A percentile compares a stretch with the other conserved stretches of the same genome.
These are phyloP conservation scores for Hypoxylon fuscum DNA, from an alignment of 495 filamentous ascomycete genomes.

Conservation along the genomic window DNA sequence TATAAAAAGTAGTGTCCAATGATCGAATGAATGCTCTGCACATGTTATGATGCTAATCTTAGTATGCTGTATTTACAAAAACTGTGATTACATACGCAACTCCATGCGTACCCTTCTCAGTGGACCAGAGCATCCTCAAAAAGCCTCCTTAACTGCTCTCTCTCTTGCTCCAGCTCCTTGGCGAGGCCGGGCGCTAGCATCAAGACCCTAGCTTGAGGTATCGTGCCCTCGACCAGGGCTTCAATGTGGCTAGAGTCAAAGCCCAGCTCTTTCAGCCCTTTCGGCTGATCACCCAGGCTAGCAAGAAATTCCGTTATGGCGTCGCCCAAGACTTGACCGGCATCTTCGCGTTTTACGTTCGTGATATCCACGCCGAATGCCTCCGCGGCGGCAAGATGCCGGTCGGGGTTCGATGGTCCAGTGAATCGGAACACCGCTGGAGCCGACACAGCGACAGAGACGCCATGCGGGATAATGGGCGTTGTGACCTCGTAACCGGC, in stretches of 20 bases:
- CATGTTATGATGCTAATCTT: neutral
- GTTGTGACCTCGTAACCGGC: slow-evolving; percentile 76
- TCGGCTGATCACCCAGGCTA: slow-evolving; percentile 87
- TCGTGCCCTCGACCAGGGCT: slow-evolving; percentile 87
- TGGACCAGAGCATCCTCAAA: slow-evolving; percentile 62
- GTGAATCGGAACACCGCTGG: slow-evolving; percentile 96
- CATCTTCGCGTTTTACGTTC: slow-evolving; percentile 84
- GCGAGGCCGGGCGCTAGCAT: slow-evolving; percentile 88
- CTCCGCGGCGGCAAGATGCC: slow-evolving; percentile 89
- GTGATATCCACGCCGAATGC: slow-evolving; percentile 89
- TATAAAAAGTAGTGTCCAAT: no score
- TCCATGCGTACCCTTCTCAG: slow-evolving; percentile 27
- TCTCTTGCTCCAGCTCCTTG: slow-evolving; percentile 71
- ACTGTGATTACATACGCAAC: neutral
- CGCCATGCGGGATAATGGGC: slow-evolving; percentile 94
- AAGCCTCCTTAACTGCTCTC: slow-evolving; percentile 57
- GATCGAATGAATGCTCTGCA: neutral
- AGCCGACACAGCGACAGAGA: slow-evolving; percentile 92
- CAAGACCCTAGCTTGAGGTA: slow-evolving; percentile 88
- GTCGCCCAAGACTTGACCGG: slow-evolving; percentile 85
- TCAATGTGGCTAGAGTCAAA: slow-evolving; percentile 79
- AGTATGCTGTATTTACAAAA: neutral
- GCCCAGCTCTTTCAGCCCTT: slow-evolving; percentile 82
- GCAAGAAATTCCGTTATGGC: slow-evolving; percentile 82
- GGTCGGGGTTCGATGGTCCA: slow-evolving; percentile 85